Evolutionary conservation across 148 eudicot species (phyloP), one percentile per base, ranked within the genome.

Genomic region (Rhododendron simsii): DNA sequence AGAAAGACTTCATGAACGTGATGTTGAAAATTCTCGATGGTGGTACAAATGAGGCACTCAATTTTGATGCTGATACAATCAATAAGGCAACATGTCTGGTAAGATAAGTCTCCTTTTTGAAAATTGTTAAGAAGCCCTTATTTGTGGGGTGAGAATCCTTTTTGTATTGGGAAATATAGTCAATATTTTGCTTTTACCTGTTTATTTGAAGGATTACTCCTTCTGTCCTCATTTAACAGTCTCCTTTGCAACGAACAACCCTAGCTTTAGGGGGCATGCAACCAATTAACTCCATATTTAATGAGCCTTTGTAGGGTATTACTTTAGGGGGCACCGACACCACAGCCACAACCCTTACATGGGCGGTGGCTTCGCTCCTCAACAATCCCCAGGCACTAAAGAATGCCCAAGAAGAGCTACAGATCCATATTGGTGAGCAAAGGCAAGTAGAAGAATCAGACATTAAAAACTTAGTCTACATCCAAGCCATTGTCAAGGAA

Each of bases 401-500:
- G 65, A 81, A 50, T 28, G 82, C 82, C 37, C 82, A 50, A 80
- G 82, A 50, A 28, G 82, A 80, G 13, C 11, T 80, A n/a, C 23
- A 50, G 1, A 48, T 14, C 20, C 82, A 50, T 30, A 7, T 80
- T 15, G 82, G 82, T n/a, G 21, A 13, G 18, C n/a, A 81, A 28
- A 53, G 83, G 20, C 83, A 9, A 30, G 83, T 81, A 21, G 26
- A 53, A 20, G 83, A 51, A 53, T 51, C 63, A 33, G 83, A 81
- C 65, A 81, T 51, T 18, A 12, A 18, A 18, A 53, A 81, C 13
- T 7, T 81, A 9, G 83, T 53, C 13, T 53, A 81, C 65, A 28
- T 81, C 67, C 83, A 81, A 81, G 83, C 65, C 65, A 53, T 81
- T 26, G 4, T 53, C 41, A 81, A 81, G 13, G 83, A 81, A 33